Base-by-base conservation (phyloP, 2,329 filamentous ascomycete species). In the Xylariaceae sp. region DNA sequence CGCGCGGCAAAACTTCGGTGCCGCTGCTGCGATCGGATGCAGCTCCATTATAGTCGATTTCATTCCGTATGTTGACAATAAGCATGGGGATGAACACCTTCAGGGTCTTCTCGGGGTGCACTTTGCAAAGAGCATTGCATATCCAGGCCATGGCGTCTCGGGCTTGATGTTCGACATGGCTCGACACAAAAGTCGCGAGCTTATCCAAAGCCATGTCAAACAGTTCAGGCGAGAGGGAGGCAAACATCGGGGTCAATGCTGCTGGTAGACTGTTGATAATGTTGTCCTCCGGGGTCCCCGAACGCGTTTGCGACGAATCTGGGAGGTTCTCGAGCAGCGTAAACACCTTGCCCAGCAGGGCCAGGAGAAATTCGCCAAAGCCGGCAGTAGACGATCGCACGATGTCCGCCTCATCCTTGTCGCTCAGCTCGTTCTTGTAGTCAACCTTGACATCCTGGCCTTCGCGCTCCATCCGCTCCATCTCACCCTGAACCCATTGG, bases 141-240 rank as follows among this genome's bases (percentile, higher is more conserved):
- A 96, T 96, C 72, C 94, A 98, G 1, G 93, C 92, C 83, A 98
- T 95, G 6, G 92, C 90, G 67, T 98, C 92, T 45, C 90, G 73
- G 33, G 92, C 90, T 60, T 96, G 92, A 50, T 98, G 89, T 13
- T 98, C 90, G 31, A 98, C 92, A 62, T 96, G 92, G 43, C 85
- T 85, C 2, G 84, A 81, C 17, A 95, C 83, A 56, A 98, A 98
- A 19, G 85, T 77, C 3, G 88, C 83, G 47, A 98, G 78, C 66
- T 96, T 96, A 39, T 94, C 83, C 32, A 98, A 64, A 1, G 86
- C 87, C 55, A 92, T 75, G 51, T 96, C 92, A 51, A 93, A 98
- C 9, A 96, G 75, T 52, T 95, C 88, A 0, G 90, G 86, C 0
- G 92, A 96, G 16, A 98, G 66, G 0, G 89, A 86, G 1, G 90